A percentile compares a stretch with the other conserved stretches of the same genome.
phyloP scores from a whole-genome alignment of 2,329 filamentous ascomycete species.

The Fusarium citri region DNA sequence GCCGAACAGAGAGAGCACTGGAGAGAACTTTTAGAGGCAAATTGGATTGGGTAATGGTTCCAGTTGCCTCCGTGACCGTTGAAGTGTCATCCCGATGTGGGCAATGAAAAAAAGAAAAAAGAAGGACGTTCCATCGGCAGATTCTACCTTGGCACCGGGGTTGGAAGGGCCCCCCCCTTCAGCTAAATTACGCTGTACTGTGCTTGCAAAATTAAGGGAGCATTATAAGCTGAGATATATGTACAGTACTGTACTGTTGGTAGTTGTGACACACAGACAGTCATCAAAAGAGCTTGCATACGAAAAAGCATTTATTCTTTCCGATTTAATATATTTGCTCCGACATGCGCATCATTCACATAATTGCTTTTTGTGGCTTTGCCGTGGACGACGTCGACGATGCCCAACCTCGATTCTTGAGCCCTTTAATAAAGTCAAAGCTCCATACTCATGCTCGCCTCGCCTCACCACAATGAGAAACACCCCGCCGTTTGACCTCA shows the following conservation, averaged over 20 bases:
- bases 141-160: not conserved
- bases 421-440: not conserved
- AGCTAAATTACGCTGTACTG: conserved; percentile 4
- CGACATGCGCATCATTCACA: not conserved
- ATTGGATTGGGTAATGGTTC: not conserved
- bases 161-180: not conserved
- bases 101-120: not conserved
- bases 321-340: not conserved
- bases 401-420: not conserved
- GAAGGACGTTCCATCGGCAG: conserved; percentile 8
- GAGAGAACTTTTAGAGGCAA: not conserved
- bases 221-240: conserved; percentile 28
- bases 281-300: not conserved
- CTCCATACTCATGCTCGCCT: not conserved
- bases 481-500: conserved; percentile 6
- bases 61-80: conserved; percentile 10
- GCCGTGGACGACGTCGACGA: not conserved
- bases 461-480: conserved; percentile 5
- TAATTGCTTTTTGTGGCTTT: not conserved
- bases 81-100: conserved; percentile 4
- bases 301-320: not conserved
- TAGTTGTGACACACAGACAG: not conserved
- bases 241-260: not conserved
- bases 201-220: conserved; percentile 11
- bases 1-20: not conserved